Conservation (phyloP, 1,284 basidiomycete genomes). For the Meripilus lineatus region DNA sequence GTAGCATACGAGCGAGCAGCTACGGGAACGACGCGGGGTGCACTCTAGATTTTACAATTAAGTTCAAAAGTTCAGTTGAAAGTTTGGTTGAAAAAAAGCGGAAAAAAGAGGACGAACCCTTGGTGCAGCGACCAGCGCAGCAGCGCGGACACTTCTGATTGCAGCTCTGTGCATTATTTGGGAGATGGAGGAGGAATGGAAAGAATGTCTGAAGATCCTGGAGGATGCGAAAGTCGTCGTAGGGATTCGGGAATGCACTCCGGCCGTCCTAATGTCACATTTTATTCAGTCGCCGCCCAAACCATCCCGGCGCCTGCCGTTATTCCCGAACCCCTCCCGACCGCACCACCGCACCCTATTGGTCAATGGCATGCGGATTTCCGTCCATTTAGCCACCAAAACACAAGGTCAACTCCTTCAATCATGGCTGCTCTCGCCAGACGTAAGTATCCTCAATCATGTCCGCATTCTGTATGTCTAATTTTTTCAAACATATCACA, state of each 20-base stretch:
- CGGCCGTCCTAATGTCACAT: conserved; percentile 9
- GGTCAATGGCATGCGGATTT: conserved; percentile 4
- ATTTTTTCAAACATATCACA: conserved; percentile 4
- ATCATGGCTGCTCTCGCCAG: conserved; percentile 27
- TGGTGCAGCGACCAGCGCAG: conserved; percentile 60
- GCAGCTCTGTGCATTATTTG: conserved; percentile 81
- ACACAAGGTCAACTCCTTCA: conserved; percentile 11
- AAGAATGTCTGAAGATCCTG: conserved; percentile 17
- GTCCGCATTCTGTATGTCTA: conserved; percentile 5
- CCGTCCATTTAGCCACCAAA: conserved; percentile 14
- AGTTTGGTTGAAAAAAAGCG: conserved; percentile 15
- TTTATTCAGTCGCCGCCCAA: conserved; percentile 26
- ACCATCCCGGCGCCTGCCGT: conserved; percentile 14
- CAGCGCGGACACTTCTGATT: conserved; percentile 78
- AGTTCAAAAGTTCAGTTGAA: conserved; percentile 15
- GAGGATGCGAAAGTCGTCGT: conserved; percentile 24
- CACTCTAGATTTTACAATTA: conserved; percentile 33
- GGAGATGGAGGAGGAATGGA: conserved; percentile 22
- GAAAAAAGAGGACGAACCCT: conserved; percentile 41
- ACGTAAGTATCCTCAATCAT: conserved; percentile 19
- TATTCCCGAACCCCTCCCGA: too few species aligned
- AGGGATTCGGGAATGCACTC: conserved; percentile 21
- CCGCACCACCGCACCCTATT: background rate
- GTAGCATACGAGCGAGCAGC: conserved; percentile 88
- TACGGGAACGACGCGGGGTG: conserved; percentile 40